These are phyloP conservation scores for Phytophthora capsici DNA, from an alignment of 352 stramenopile genomes.

Conservation along the genomic window DNA sequence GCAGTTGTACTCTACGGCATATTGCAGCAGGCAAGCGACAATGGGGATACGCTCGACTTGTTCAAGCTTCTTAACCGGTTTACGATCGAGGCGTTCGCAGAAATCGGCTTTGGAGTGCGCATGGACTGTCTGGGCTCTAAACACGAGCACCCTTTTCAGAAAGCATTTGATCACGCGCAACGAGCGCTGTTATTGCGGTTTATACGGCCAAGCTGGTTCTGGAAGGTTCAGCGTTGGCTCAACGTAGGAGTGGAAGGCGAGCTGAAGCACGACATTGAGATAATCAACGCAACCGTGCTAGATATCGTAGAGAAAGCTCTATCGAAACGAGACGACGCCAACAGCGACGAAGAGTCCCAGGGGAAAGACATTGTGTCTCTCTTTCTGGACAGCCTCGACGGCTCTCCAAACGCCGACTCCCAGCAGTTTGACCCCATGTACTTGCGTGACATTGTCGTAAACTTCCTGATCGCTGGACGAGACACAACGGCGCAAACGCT, in stretches of 20 bases:
- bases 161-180: neutral
- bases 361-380: neutral
- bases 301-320: neutral
- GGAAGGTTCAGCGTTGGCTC: neutral
- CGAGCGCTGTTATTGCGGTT: neutral
- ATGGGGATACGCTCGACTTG: neutral
- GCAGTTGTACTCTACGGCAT: slow-evolving; percentile 21
- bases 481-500: slow-evolving; percentile 30
- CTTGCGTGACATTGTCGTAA: slow-evolving; percentile 78
- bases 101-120: slow-evolving; percentile 62
- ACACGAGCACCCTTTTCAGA: neutral
- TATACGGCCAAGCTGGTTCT: neutral
- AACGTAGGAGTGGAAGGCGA: neutral
- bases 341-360: neutral
- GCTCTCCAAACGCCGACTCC: neutral
- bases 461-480: slow-evolving; percentile 78
- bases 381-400: neutral
- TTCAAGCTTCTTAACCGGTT: neutral
- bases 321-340: neutral
- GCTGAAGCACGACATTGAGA: neutral
- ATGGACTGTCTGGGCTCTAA: slow-evolving; percentile 20
- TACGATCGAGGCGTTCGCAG: neutral
- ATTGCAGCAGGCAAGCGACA: slow-evolving; percentile 35
- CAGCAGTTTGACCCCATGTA: slow-evolving; percentile 15
- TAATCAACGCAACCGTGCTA: neutral